phyloP scores from a whole-genome alignment of 108 stramenopile species.

The Cyclotella cryptica region DNA sequence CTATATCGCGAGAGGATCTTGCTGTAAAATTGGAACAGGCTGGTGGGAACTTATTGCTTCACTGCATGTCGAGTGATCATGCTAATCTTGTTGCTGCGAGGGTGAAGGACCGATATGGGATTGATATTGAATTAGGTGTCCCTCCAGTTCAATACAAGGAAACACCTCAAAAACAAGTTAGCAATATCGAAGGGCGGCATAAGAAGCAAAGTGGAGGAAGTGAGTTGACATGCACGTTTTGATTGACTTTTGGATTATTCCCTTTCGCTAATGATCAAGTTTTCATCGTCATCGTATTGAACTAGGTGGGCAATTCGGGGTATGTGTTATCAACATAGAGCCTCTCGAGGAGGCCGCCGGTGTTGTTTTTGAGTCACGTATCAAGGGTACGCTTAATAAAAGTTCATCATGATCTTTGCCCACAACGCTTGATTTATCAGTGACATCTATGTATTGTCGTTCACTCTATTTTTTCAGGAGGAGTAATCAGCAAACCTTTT shows the following conservation, averaged over 20 bases:
- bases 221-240: slow-evolving; percentile 1
- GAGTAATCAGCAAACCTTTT: slow-evolving; percentile 49
- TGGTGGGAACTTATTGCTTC: slow-evolving; percentile 31
- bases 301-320: slow-evolving; percentile 42
- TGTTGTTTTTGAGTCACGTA: slow-evolving; percentile 38
- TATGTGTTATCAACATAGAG: slow-evolving; percentile 45
- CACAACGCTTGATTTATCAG: no score
- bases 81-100: slow-evolving; percentile 31
- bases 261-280: background rate
- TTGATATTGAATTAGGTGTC: slow-evolving; percentile 36
- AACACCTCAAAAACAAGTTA: slow-evolving; percentile 24
- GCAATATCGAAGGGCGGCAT: slow-evolving; percentile 39
- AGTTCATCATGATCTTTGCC: background rate
- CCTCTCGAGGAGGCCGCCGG: slow-evolving; percentile 47
- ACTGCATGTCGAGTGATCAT: slow-evolving; percentile 46
- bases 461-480: background rate
- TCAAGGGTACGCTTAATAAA: slow-evolving; percentile 19
- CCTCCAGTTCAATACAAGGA: slow-evolving; percentile 45
- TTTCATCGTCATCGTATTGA: background rate
- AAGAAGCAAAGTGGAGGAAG: slow-evolving; percentile 50
- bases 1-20: slow-evolving; percentile 45
- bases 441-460: background rate
- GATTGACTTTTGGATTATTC: background rate
- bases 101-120: slow-evolving; percentile 43
- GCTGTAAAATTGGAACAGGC: slow-evolving; percentile 35